Base-by-base conservation (phyloP, 2,329 filamentous ascomycete species). In the Dryadomyces sulphureus region DNA sequence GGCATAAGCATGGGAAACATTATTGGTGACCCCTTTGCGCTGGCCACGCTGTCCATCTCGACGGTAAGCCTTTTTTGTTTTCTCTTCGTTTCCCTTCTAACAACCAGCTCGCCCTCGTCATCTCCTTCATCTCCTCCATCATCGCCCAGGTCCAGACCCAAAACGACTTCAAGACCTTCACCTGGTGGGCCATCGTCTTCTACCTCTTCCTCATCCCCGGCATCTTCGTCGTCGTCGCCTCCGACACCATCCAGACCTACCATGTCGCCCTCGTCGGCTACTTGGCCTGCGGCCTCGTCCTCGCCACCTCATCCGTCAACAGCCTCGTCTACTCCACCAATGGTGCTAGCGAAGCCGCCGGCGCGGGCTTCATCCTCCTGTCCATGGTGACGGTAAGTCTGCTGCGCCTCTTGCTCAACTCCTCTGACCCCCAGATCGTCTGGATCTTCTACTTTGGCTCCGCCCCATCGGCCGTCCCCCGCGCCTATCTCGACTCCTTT, bases 361-460 rank as follows among this genome's bases (percentile, higher is more conserved):
- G 84, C 24, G 92, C 92, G 49, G 92, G 92, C 40, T 93, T 93
- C 63, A 94, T 98, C 51, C 72, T 98, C 45, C 70, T 96, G 41
- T 90, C 88, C 48, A 95, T 96, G 77, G 80, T 95, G 46, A 78
- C 84, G 55, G 89, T 95, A 76, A 58, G 85, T 70, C 24, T 19
- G 27, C 27, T 32, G n/a, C 5, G 12, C 32, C 19, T 47, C 7
- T 24, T 17, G 4, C 38, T 1, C 14, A 2, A 27, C 6, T n/a
- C 40, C 48, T 21, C 25, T 46, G 16, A 35, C 44, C 11, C 5
- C 5, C 55, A 95, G 89, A 85, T 94, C 56, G 77, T 96, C 49
- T 98, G 92, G 92, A 94, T 95, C 55, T 94, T 96, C 66, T 96
- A 96, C 70, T 98, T 95, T 58, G 92, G 92, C 57, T 94, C 90